phyloP scores from a whole-genome alignment of 441 rosid genomes.

The Jatropha podagrica region DNA sequence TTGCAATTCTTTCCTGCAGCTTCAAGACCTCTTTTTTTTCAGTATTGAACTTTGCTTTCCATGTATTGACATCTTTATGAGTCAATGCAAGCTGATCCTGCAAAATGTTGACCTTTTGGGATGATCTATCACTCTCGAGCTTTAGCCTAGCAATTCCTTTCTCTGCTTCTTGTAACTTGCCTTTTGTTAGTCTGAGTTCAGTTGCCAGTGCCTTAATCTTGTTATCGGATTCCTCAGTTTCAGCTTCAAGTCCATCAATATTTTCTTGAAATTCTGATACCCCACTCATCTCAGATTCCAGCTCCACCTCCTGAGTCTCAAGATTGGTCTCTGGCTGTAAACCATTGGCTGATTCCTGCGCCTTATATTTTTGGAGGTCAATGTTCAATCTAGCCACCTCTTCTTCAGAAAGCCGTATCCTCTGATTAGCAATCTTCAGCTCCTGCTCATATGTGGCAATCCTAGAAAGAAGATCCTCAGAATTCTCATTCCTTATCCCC shows the following conservation, averaged over 20 bases:
- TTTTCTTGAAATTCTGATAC: slow-evolving; percentile 20
- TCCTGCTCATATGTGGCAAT: slow-evolving; percentile 50
- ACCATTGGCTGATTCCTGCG: slow-evolving; percentile 4
- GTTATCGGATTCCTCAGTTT: slow-evolving; percentile 26
- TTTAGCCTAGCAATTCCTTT: slow-evolving; percentile 46
- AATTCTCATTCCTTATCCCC: slow-evolving; percentile 29
- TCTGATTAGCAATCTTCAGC: slow-evolving; percentile 53
- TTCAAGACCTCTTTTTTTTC: slow-evolving; percentile 70
- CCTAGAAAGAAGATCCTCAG: slow-evolving; percentile 39
- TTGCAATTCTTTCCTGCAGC: slow-evolving; percentile 64
- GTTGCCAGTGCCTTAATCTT: slow-evolving; percentile 44
- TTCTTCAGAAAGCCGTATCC: slow-evolving; percentile 42
- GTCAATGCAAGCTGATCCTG: slow-evolving; percentile 54
- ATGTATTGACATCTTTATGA: slow-evolving; percentile 41
- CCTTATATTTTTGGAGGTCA: slow-evolving; percentile 47
- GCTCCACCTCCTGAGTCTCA: slow-evolving; percentile 14
- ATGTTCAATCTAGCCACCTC: slow-evolving; percentile 53
- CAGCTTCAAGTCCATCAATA: slow-evolving; percentile 15
- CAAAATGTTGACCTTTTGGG: slow-evolving; percentile 44
- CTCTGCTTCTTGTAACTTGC: slow-evolving; percentile 51
- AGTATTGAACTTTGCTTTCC: slow-evolving; percentile 49
- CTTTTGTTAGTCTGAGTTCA: slow-evolving; percentile 53
- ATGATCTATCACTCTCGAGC: slow-evolving; percentile 35
- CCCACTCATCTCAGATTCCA: slow-evolving; percentile 17
- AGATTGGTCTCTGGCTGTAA: slow-evolving; percentile 25